A percentile compares a stretch with the other conserved stretches of the same genome.
Conservation (phyloP, 2,329 filamentous ascomycete genomes). For the Cadophora luteo-olivacea region DNA sequence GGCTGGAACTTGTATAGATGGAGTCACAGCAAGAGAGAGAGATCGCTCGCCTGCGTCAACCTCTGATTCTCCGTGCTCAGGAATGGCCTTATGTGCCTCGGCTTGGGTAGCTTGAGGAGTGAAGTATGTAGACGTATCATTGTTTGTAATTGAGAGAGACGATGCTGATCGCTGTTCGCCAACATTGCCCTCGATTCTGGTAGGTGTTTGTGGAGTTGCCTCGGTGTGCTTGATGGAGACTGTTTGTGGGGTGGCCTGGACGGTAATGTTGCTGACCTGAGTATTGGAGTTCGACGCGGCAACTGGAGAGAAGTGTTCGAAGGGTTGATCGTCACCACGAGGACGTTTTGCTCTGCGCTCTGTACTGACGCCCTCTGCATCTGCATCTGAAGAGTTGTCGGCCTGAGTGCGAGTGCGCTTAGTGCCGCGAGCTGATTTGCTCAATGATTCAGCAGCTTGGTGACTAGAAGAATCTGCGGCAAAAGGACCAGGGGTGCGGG, state of each 20-base stretch:
- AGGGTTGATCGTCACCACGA: slow-evolving; percentile 8
- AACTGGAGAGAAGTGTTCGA: slow-evolving; percentile 5
- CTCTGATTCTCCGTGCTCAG: neutral
- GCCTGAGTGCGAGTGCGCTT: slow-evolving; percentile 1
- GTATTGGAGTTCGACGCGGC: neutral
- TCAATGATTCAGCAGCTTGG: slow-evolving; percentile 12
- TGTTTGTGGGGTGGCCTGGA: neutral
- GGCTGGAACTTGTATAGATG: neutral
- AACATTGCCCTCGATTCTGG: neutral
- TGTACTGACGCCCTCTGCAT: neutral
- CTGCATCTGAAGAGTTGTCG: slow-evolving; percentile 1
- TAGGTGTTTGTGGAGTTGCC: neutral
- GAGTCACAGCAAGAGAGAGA: neutral
- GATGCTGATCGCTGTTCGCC: slow-evolving; percentile 7
- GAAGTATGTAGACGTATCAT: neutral
- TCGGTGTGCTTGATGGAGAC: neutral
- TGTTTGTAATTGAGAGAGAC: neutral
- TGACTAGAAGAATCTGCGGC: slow-evolving; percentile 8
- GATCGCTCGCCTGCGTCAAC: neutral
- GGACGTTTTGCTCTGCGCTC: slow-evolving; percentile 1
- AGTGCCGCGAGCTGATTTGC: neutral
- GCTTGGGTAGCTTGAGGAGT: neutral
- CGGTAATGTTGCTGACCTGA: neutral
- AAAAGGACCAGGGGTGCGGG: slow-evolving; percentile 4
- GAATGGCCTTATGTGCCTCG: neutral